Conservation (phyloP, 2,329 filamentous ascomycete species). For the Colletotrichum sansevieriae region DNA sequence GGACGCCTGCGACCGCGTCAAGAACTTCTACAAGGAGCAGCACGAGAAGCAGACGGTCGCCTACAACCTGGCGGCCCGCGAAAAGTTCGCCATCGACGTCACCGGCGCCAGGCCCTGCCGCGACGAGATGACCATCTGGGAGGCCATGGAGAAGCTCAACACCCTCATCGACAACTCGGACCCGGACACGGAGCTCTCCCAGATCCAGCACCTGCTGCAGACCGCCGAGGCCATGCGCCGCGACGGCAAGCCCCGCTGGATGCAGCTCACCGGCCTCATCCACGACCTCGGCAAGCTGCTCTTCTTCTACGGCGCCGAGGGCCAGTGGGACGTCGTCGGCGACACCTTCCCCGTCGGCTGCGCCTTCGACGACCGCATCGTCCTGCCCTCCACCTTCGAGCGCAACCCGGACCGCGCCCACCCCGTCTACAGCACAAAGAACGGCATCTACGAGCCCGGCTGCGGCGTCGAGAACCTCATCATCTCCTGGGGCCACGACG, state of each 20-base stretch:
- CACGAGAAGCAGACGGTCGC: constrained; percentile 81
- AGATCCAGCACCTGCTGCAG: constrained; percentile 92
- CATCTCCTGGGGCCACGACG: constrained; percentile 91
- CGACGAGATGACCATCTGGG: constrained; percentile 86
- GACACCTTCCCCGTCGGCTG: constrained; percentile 87
- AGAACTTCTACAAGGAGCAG: constrained; percentile 85
- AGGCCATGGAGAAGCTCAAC: constrained; percentile 94
- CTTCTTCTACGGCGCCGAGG: constrained; percentile 84
- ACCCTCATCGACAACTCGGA: constrained; percentile 92
- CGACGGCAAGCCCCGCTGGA: constrained; percentile 86
- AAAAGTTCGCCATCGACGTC: constrained; percentile 59
- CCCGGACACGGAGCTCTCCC: constrained; percentile 86
- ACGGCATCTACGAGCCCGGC: constrained; percentile 83
- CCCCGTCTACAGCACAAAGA: constrained; percentile 78
- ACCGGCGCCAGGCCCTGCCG: constrained; percentile 71
- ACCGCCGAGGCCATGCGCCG: constrained; percentile 89
- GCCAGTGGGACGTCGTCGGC: constrained; percentile 94
- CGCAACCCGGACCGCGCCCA: constrained; percentile 81
- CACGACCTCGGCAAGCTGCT: constrained; percentile 86
- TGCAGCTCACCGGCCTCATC: constrained; percentile 82
- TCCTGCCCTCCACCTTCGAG: constrained; percentile 83
- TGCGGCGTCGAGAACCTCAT: constrained; percentile 90
- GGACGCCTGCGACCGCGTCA: constrained; percentile 85
- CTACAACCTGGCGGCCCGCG: constrained; percentile 86
- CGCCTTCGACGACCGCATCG: constrained; percentile 80